Evolutionary conservation across 1,284 basidiomycete species (phyloP), one percentile per base, ranked within the genome.

Genomic region (Fomitopsis palustris): DNA sequence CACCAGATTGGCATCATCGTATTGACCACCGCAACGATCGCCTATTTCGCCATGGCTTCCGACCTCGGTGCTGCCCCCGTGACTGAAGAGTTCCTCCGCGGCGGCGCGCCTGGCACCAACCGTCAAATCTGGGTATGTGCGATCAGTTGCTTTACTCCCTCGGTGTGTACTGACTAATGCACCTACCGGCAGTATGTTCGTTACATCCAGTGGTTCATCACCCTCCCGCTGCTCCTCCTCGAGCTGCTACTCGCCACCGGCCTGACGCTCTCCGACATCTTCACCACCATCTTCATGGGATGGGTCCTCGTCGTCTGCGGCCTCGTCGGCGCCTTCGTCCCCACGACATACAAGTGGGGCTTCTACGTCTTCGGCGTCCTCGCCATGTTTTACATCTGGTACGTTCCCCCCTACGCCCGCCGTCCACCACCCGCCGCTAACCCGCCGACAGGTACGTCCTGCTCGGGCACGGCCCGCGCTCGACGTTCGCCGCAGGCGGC

Each of bases 151-250:
- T 17, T 17, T 3, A 23, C 47, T 19, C 21, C 2, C 29, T 4
- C 21, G 2, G 10, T 3, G 27, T 5, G 3, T 19, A 35, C 25
- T 5, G 0, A 23, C 25, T 16, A 4, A 17, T 33, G 14, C n/a
- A 17, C 23, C 17, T 25, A n/a, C n/a, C n/a, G n/a, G n/a, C 45
- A 79, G 78, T 79, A 69, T 64, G 77, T 76, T 0, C 75, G 82
- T 43, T 85, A 84, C 68, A 83, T 85, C 66, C 79, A 82, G 64
- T 84, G 81, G 79, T 77, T 78, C 61, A 78, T 85, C 74, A 85
- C 79, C 54, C 81, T 81, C 14, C 86, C 86, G 2, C 69, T 83
- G 14, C 67, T 87, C 5, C 74, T 87, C 6, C 76, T 86, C 55
- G 74, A 75, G 51, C 70, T 87, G 21, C 71, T 84, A 19, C 73